Base-by-base conservation (phyloP, 2,329 filamentous ascomycete species). In the Nothophaeocryptopus gaeumannii region DNA sequence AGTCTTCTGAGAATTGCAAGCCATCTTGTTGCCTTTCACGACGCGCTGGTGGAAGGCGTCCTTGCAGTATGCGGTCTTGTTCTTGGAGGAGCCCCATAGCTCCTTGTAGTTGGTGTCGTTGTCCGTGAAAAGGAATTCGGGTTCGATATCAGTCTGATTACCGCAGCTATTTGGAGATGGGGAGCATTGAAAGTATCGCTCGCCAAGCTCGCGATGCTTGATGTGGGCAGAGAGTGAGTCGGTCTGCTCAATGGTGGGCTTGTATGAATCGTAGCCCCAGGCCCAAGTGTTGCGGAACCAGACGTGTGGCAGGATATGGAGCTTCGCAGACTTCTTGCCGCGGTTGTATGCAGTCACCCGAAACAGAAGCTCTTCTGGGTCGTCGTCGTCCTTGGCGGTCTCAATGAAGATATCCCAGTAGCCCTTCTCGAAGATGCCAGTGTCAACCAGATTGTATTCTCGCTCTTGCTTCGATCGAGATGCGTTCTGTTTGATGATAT, bases 331-430 rank as follows among this genome's bases (percentile, higher is more conserved):
- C 45, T 96, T 89, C 5, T 89, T 88, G 12, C 93, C 92, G 61
- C 93, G 83, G 67, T 97, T 97, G 86, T 93, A 97, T 38, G 91
- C 92, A 9, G 92, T 96, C 38, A 97, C 86, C 63, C 93, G 88
- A 75, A 96, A 97, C 29, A 95, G 77, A 10, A 97, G 76, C 72
- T 96, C 89, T 26, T 97, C 91, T 15, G 89, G 85, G 62, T 96
- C 87, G 54, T 96, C 84, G n/a, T 81, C 80, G 68, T 96, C 92
- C 72, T 97, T 97, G 50, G 91, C 92, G 5, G 88, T 95, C 73
- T 97, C 92, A 58, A 97, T 96, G 67, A 91, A 87, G 61, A 96
- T 96, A 67, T 97, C 92, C 88, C 91, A 97, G 74, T 97, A 97
- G 57, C 85, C 78, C 72, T 95, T 81, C 41, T 96, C 88, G 66